Evolutionary conservation across 106 monocot species (phyloP).

Genomic region (Acanthochlamys bracteata): DNA sequence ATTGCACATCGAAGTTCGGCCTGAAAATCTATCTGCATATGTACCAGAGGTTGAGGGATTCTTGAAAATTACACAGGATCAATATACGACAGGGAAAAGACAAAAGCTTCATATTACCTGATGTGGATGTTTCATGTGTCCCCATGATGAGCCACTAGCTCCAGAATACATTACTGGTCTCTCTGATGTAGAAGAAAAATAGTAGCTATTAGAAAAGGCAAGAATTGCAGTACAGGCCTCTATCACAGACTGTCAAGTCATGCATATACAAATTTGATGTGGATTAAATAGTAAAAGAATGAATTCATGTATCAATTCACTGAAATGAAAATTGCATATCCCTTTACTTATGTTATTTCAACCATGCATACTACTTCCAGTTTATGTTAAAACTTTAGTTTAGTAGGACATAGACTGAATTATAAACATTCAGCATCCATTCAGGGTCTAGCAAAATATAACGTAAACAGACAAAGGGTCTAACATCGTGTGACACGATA

Average conservation of each 20-base stretch:
- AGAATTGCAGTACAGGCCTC: too few species aligned
- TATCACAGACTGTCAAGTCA: too few species aligned
- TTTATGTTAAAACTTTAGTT: too few species aligned
- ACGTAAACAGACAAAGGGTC: background rate
- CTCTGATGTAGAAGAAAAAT: conserved; percentile 26
- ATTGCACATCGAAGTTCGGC: conserved; percentile 34
- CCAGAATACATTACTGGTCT: conserved; percentile 74
- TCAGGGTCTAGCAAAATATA: background rate
- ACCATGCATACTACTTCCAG: too few species aligned
- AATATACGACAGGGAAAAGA: background rate
- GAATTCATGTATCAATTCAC: too few species aligned
- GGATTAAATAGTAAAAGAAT: too few species aligned
- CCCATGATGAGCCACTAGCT: conserved; percentile 74
- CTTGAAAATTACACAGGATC: background rate
- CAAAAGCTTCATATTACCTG: conserved; percentile 28
- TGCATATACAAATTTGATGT: too few species aligned
- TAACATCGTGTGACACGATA: too few species aligned
- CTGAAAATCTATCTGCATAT: conserved; percentile 40
- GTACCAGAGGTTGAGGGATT: background rate
- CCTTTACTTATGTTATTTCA: too few species aligned
- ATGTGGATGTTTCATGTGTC: conserved; percentile 66
- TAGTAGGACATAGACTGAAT: too few species aligned
- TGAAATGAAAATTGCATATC: too few species aligned
- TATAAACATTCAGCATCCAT: background rate
- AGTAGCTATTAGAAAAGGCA: too few species aligned